Conservation (phyloP, 2,329 filamentous ascomycete genomes). For the Paracoccidioides brasiliensis region DNA sequence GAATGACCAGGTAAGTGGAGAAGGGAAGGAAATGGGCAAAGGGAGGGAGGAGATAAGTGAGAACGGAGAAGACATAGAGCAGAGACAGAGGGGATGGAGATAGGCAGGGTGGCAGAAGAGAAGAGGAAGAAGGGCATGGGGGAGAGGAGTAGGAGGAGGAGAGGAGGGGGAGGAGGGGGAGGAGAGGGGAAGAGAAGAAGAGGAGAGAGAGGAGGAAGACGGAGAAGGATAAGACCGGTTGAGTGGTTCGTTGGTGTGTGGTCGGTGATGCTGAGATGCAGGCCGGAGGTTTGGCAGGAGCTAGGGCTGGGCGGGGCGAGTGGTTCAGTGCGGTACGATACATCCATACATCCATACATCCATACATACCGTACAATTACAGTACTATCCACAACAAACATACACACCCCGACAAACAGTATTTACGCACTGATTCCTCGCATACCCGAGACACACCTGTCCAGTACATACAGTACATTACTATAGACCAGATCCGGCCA, state of each 20-base stretch:
- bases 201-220: conserved; percentile 4
- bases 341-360: background rate
- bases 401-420: too few relatives aligned
- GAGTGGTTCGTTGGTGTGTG: background rate
- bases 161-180: conserved; percentile 3
- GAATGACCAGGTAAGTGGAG: conserved; percentile 3
- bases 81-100: background rate
- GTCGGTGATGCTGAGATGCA: background rate
- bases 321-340: background rate
- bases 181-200: background rate
- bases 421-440: too few relatives aligned
- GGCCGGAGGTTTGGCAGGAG: background rate
- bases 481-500: too few relatives aligned
- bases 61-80: background rate
- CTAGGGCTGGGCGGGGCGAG: background rate
- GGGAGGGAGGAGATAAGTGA: background rate
- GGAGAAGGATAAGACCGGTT: conserved; percentile 7
- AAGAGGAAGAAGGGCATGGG: conserved; percentile 4
- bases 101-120: background rate
- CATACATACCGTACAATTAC: background rate
- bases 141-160: conserved; percentile 13
- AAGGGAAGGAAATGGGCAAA: background rate
- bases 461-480: too few relatives aligned
- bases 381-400: background rate
- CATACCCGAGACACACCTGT: too few relatives aligned